These are phyloP conservation scores for Pestalotiopsis sp. DNA, from an alignment of 2,329 filamentous ascomycete genomes.

Conservation along the genomic window DNA sequence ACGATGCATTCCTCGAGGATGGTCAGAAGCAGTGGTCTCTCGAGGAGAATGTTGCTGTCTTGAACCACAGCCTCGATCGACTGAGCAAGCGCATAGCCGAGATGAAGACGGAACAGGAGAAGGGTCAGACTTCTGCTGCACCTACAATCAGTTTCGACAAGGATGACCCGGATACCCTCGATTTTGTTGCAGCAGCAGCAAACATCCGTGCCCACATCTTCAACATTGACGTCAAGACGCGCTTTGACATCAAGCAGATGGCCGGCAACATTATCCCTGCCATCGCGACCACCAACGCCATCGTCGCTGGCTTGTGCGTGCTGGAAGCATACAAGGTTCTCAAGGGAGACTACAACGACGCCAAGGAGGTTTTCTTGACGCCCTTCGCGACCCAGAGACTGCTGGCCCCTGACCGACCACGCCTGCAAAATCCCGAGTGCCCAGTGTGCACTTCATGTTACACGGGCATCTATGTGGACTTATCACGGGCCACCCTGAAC, in stretches of 20 bases:
- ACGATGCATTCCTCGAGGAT: slow-evolving; percentile 57
- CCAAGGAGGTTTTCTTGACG: slow-evolving; percentile 85
- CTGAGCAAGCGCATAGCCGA: slow-evolving; percentile 73
- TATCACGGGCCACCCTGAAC: slow-evolving; percentile 70
- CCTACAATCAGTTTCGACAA: slow-evolving; percentile 89
- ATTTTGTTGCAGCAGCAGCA: slow-evolving; percentile 88
- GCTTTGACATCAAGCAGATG: slow-evolving; percentile 99
- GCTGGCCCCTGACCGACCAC: slow-evolving; percentile 56
- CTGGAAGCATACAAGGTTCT: slow-evolving; percentile 91
- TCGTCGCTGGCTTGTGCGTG: slow-evolving; percentile 90
- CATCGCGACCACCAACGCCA: slow-evolving; percentile 96
- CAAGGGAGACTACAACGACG: slow-evolving; percentile 66
- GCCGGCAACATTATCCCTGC: slow-evolving; percentile 98
- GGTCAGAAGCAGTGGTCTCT: slow-evolving; percentile 81
- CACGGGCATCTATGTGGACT: slow-evolving; percentile 66
- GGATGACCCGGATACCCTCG: slow-evolving; percentile 90
- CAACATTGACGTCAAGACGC: slow-evolving; percentile 81
- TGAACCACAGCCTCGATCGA: slow-evolving; percentile 78
- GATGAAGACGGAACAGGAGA: slow-evolving; percentile 48
- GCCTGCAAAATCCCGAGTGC: slow-evolving; percentile 76
- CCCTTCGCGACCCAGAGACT: slow-evolving; percentile 60
- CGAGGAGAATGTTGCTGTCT: slow-evolving; percentile 81
- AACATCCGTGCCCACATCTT: slow-evolving; percentile 91
- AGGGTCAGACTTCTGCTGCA: slow-evolving; percentile 43
- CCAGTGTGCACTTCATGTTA: slow-evolving; percentile 79